These are phyloP conservation scores for Aspergillus novofumigatus DNA, from an alignment of 2,329 filamentous ascomycete species.

Conservation along the genomic window DNA sequence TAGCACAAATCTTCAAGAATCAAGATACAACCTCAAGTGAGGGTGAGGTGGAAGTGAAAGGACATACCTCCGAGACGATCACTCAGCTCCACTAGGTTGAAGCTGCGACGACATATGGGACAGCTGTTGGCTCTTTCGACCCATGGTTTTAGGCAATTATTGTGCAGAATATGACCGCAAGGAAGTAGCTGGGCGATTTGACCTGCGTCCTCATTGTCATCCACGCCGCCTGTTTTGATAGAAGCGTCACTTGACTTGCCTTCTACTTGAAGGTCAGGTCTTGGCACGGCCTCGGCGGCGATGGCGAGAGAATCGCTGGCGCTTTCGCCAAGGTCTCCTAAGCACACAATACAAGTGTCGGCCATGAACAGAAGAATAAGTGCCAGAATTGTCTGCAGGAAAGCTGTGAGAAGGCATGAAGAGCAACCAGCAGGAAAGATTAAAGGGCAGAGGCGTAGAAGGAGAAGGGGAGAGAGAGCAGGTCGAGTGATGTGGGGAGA, in stretches of 20 bases:
- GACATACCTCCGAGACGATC: constrained; percentile 72
- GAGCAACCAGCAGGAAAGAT: constrained; percentile 24
- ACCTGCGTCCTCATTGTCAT: constrained; percentile 37
- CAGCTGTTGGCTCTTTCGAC: constrained; percentile 96
- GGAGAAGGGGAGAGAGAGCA: constrained; percentile 22
- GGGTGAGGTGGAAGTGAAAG: constrained; percentile 6
- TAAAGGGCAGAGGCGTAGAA: constrained; percentile 15
- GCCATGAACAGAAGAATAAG: constrained; percentile 48
- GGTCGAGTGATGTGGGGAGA: constrained; percentile 29
- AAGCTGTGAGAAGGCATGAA: constrained; percentile 37
- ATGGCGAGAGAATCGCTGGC: constrained; percentile 48
- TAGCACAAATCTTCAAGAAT: constrained; percentile 3
- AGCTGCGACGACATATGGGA: constrained; percentile 88
- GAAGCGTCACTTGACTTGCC: constrained; percentile 22
- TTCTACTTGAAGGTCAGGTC: constrained; percentile 34
- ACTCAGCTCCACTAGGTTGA: constrained; percentile 85
- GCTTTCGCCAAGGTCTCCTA: constrained; percentile 63
- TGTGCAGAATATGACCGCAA: constrained; percentile 88
- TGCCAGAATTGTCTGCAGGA: constrained; percentile 25
- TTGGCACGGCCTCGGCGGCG: constrained; percentile 40
- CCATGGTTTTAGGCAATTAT: constrained; percentile 90
- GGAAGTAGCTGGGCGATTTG: constrained; percentile 63
- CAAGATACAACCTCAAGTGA: constrained; percentile 3
- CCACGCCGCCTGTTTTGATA: constrained; percentile 25
- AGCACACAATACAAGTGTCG: constrained; percentile 68